Evolutionary conservation across 768 basidiomycete species (phyloP), one percentile per base, ranked within the genome.

Genomic region (Chiua virens): DNA sequence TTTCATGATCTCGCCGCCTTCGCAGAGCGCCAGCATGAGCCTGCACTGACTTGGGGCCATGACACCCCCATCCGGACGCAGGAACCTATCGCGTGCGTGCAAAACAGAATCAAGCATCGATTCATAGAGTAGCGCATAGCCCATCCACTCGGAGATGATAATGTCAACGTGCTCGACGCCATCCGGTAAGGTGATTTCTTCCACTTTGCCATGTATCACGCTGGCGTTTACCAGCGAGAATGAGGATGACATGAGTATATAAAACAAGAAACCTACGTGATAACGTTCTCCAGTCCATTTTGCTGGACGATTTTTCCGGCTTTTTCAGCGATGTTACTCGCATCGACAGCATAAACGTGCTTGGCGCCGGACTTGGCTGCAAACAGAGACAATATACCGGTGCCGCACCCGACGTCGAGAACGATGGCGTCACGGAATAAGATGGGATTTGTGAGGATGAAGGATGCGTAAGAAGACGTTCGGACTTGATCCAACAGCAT

Each of bases 111-210:
- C 96, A 30, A 98, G 80, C 96, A 99, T 98, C 38, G 89, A 91
- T 70, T 99, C 96, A 69, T 98, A 98, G 20, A 98, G 79, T 21
- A 92, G 74, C 1, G 86, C 87, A 62, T 92, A 92, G 15, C 86
- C 93, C 96, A 98, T 98, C 96, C 96, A 98, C 70, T 99, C 96
- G 5, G 92, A 95, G 45, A 98, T 76, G 68, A 99, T 94, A 52
- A 99, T 81, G 67, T 99, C 96, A 21, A 98, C 96, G 46, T 90
- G 75, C 10, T 79, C 74, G 43, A 87, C 72, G 46, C 72, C 81
- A 45, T 86, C 84, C 2, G 91, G 92, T 1, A 98, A 74, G 8
- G 59, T 68, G 50, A 98, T 86, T 20, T 94, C 85, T 70, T 99
- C 96, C 22, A 98, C 81, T 68, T 96, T 97, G 23, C 92, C 92